Evolutionary conservation across 2,329 filamentous ascomycete species (phyloP).

Genomic region (Colletotrichum liaoningense): DNA sequence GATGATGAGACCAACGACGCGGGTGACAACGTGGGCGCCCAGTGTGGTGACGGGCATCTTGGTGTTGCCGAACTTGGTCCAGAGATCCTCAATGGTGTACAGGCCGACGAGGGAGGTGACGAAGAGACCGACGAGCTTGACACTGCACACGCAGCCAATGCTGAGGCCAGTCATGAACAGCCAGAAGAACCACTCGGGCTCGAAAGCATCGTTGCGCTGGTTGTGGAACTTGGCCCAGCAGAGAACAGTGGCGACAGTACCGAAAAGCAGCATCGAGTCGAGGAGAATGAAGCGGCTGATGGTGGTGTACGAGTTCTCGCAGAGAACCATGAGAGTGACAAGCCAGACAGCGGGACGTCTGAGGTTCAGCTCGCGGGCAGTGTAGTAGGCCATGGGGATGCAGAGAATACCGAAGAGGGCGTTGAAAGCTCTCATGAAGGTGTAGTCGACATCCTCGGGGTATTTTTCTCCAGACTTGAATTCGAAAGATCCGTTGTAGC

Average conservation of each 20-base stretch:
- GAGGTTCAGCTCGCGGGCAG: slow-evolving; percentile 90
- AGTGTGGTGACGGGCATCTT: slow-evolving; percentile 85
- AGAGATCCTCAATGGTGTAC: slow-evolving; percentile 96
- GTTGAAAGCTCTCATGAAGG: slow-evolving; percentile 99
- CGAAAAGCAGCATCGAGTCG: slow-evolving; percentile 98
- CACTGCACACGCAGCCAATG: slow-evolving; percentile 97
- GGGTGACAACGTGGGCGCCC: slow-evolving; percentile 81
- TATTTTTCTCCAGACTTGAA: slow-evolving; percentile 99
- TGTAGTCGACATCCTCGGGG: slow-evolving; percentile 93
- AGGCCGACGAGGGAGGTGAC: slow-evolving; percentile 94
- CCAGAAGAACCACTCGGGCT: slow-evolving; percentile 94
- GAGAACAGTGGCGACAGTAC: slow-evolving; percentile 96
- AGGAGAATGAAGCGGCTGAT: slow-evolving; percentile 98
- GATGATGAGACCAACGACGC: slow-evolving; percentile 87
- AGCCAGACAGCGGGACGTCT: slow-evolving; percentile 91
- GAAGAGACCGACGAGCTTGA: slow-evolving; percentile 98
- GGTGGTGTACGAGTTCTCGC: slow-evolving; percentile 99
- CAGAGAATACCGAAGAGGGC: slow-evolving; percentile 93
- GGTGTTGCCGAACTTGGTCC: slow-evolving; percentile 96
- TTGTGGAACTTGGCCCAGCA: slow-evolving; percentile 98
- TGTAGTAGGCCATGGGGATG: slow-evolving; percentile 94
- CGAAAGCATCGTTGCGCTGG: slow-evolving; percentile 86
- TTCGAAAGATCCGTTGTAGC: slow-evolving; percentile 99
- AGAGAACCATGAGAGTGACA: slow-evolving; percentile 95
- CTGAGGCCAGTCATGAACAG: slow-evolving; percentile 92